Conservation (phyloP, 495 filamentous ascomycete species). For the Hamigera avellanea region DNA sequence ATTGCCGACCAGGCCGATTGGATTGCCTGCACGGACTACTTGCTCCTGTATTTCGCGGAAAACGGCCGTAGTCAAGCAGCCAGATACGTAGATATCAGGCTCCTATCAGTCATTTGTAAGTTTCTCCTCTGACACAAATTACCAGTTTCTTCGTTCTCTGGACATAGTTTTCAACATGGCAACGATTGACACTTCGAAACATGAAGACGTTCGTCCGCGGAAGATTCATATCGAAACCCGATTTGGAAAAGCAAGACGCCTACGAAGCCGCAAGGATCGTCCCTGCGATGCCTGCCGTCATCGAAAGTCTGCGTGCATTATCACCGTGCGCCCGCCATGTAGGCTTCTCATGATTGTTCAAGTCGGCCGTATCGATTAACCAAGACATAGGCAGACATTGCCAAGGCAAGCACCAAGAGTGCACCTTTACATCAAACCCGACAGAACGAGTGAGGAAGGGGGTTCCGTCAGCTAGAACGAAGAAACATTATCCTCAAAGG, state of each 20-base stretch:
- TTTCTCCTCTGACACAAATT: too few species aligned
- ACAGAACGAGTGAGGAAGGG: background rate
- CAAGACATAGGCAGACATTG: constrained; percentile 8
- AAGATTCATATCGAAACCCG: constrained; percentile 5
- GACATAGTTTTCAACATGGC: too few species aligned
- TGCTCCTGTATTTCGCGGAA: too few species aligned
- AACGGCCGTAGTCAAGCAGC: too few species aligned
- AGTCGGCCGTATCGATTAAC: background rate
- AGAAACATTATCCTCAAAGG: too few species aligned
- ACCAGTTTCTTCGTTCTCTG: too few species aligned
- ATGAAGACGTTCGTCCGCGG: background rate
- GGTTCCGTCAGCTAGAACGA: too few species aligned
- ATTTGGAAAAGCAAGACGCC: constrained; percentile 8
- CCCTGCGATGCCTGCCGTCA: constrained; percentile 12
- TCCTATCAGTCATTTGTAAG: too few species aligned
- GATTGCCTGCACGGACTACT: too few species aligned
- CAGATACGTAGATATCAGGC: too few species aligned
- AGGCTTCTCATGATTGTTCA: background rate
- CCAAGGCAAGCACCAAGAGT: constrained; percentile 4
- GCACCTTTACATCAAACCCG: constrained; percentile 5
- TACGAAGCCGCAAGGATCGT: constrained; percentile 9
- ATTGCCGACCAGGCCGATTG: background rate
- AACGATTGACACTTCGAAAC: too few species aligned
- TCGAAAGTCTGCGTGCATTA: constrained; percentile 12
- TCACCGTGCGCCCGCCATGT: constrained; percentile 10